Base-by-base conservation (phyloP, 345 rosid species). In the Dipteronia dyeriana region DNA sequence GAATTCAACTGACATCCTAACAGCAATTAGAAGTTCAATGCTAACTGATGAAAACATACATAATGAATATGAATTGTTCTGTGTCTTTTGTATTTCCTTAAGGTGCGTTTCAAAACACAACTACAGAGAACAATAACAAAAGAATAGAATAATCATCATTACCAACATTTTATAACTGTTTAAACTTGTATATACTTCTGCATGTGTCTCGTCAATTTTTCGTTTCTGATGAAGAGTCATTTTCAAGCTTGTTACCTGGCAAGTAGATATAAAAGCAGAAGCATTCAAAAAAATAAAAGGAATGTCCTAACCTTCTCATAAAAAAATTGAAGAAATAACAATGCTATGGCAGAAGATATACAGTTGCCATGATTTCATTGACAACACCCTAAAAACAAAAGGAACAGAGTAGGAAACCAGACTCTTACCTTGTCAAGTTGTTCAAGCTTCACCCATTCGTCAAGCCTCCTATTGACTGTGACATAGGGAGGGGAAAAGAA, bases 201-300 rank as follows among this genome's bases (percentile, higher is more conserved):
- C 97, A 61, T 95, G 99, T 4, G 98, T 95, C 87, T 93, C 99
- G 78, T 95, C 99, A 75, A 95, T 95, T 89, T 95, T 95, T 68
- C 99, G 87, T 69, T 93, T 95, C 86, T 95, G 99, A 85, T 95
- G 99, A 34, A 97, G 96, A 3, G 99, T 93, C 99, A 95, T 95
- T 84, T 95, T 95, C 84, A 95, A 83, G 81, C 98, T 91, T 54
- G 98, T 91, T 56, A 95, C 99, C 99, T 95, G 75, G 25, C 78
- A 71, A 39, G 45, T 51, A 25, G 68, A 80, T 38, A 11, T 11
- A 34, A 41, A 47, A 29, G 19, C 0, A 29, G 38, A 78, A 63
- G 2, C 45, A 41, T 41, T 41, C 8, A 41, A 41, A 41, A 76
- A 78, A 63, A 23, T 54, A 77, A 29, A 45, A 66, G 38, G 60